phyloP scores from a whole-genome alignment of 176 grass and related monocot species.

The Rhynchospora breviuscula region DNA sequence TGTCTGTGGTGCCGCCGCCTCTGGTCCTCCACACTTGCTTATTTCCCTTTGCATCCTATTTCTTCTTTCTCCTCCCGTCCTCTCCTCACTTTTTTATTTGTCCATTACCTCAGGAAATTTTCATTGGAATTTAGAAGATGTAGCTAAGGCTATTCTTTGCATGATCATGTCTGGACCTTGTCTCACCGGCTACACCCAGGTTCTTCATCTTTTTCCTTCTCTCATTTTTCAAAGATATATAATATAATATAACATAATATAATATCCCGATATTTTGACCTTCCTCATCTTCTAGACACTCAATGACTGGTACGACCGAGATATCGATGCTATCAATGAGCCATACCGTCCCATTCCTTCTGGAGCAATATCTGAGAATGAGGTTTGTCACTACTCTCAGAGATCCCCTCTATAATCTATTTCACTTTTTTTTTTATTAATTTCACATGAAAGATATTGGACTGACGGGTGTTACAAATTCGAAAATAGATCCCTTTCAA shows the following conservation, averaged over 20 bases:
- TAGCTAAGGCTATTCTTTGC: slow-evolving; percentile 88
- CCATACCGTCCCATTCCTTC: slow-evolving; percentile 99
- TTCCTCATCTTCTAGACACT: slow-evolving; percentile 63
- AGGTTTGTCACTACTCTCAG: slow-evolving; percentile 41
- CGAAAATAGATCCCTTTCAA: not conserved
- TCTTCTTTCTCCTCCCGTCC: too few species aligned
- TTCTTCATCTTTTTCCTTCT: slow-evolving; percentile 17
- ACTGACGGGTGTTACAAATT: not conserved
- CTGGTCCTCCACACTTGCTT: slow-evolving; percentile 30
- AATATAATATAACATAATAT: not conserved
- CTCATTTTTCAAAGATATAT: not conserved
- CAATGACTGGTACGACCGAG: slow-evolving; percentile 96
- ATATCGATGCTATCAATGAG: slow-evolving; percentile 98
- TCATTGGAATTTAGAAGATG: slow-evolving; percentile 94
- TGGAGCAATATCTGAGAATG: slow-evolving; percentile 86
- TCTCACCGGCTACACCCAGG: slow-evolving; percentile 93
- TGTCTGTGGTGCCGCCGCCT: slow-evolving; percentile 90
- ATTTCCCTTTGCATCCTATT: too few species aligned
- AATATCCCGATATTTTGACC: slow-evolving; percentile 31
- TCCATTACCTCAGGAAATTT: slow-evolving; percentile 69
- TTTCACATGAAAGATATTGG: not conserved
- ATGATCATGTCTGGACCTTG: slow-evolving; percentile 97
- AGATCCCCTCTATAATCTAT: not conserved
- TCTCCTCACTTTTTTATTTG: too few species aligned
- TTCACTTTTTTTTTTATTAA: not conserved